These are phyloP conservation scores for Coemansia javaensis DNA, from an alignment of 192 early-diverging fungal species.

Conservation along the genomic window DNA sequence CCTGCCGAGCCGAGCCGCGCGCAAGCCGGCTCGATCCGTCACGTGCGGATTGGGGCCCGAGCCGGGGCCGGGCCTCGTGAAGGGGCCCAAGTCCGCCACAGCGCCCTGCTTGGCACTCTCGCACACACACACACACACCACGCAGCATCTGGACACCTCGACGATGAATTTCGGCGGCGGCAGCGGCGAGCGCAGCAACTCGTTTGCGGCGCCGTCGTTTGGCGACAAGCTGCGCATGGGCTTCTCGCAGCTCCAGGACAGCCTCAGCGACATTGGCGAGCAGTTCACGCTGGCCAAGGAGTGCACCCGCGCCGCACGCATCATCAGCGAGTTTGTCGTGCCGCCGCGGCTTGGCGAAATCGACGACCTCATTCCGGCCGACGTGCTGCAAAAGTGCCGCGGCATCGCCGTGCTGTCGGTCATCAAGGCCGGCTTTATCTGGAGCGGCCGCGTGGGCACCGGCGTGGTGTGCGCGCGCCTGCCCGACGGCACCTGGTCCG, in stretches of 20 bases:
- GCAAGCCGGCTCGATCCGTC: too few species aligned
- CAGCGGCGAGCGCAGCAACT: conserved; percentile 5
- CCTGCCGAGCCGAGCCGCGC: conserved; percentile 1
- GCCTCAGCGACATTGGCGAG: conserved; percentile 31
- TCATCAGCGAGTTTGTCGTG: conserved; percentile 43
- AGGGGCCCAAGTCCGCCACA: too few species aligned
- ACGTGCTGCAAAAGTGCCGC: conserved; percentile 68
- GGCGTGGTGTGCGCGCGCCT: conserved; percentile 80
- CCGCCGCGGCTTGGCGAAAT: conserved; percentile 49
- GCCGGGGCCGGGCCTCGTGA: too few species aligned
- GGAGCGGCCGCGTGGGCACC: conserved; percentile 77
- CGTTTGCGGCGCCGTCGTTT: conserved; percentile 39
- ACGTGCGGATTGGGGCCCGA: too few species aligned
- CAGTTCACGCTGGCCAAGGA: conserved; percentile 46
- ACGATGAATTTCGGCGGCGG: conserved; percentile 40
- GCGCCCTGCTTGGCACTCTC: background rate
- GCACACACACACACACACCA: too few species aligned
- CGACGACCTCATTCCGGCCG: conserved; percentile 65
- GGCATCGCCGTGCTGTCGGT: conserved; percentile 91
- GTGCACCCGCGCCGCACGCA: conserved; percentile 47
- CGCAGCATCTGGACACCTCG: too few species aligned
- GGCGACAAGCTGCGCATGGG: conserved; percentile 50
- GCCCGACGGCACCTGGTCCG: conserved; percentile 71
- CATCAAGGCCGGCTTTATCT: conserved; percentile 89
- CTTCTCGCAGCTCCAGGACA: conserved; percentile 38